Evolutionary conservation across 2,329 filamentous ascomycete species (phyloP).

Genomic region (Beauveria caledonica): DNA sequence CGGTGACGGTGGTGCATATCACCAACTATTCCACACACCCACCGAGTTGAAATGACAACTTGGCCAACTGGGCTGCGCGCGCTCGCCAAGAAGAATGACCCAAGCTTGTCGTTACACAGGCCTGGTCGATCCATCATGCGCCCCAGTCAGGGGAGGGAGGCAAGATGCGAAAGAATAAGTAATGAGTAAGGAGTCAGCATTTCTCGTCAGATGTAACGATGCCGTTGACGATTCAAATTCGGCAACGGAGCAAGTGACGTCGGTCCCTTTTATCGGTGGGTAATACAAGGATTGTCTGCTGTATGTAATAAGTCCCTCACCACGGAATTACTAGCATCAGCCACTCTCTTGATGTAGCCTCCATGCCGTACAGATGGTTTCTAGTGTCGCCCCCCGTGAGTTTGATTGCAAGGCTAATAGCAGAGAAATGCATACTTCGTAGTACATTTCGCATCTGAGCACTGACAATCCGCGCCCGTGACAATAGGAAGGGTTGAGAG

Average conservation of each 20-base stretch:
- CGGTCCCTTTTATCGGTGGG: not conserved
- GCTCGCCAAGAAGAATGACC: not conserved
- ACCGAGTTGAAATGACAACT: not conserved
- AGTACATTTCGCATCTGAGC: no score
- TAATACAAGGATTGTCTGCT: not conserved
- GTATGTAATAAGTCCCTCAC: not conserved
- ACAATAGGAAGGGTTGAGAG: not conserved
- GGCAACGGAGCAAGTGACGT: slow-evolving; percentile 1
- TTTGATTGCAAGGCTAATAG: no score
- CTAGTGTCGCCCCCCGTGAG: no score
- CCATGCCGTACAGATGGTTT: no score
- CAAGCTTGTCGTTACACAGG: no score
- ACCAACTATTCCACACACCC: slow-evolving; percentile 1
- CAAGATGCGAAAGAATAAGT: no score
- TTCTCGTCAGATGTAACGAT: not conserved
- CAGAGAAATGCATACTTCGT: no score
- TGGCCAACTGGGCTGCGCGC: not conserved
- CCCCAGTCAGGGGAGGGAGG: not conserved
- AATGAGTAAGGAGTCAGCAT: no score
- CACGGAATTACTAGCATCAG: not conserved
- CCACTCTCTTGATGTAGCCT: no score
- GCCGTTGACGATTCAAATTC: not conserved
- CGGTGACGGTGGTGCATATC: not conserved
- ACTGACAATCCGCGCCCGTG: not conserved
- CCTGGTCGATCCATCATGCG: not conserved